These are phyloP conservation scores for Didymella pinodella DNA, from an alignment of 2,329 filamentous ascomycete genomes.

Conservation along the genomic window DNA sequence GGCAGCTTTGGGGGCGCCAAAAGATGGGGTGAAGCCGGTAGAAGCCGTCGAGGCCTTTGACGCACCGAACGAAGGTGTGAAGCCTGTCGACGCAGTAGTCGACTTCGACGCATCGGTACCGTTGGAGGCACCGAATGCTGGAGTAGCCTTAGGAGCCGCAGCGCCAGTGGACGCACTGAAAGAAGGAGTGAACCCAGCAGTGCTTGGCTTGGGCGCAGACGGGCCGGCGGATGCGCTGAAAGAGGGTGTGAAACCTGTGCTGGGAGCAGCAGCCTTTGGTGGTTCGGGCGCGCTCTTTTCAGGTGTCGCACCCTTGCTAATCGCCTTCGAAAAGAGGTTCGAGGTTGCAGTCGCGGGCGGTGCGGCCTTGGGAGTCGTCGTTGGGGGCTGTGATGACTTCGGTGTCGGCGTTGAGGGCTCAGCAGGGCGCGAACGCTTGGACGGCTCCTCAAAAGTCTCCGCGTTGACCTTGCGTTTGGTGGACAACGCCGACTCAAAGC, in stretches of 20 bases:
- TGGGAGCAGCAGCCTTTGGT: slow-evolving; percentile 20
- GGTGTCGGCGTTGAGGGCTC: slow-evolving; percentile 32
- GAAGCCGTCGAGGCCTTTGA: slow-evolving; percentile 4
- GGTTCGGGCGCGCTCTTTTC: slow-evolving; percentile 26
- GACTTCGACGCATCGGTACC: slow-evolving; percentile 1
- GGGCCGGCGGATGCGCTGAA: slow-evolving; percentile 21
- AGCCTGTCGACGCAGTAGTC: slow-evolving; percentile 3
- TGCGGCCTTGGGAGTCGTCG: slow-evolving; percentile 25
- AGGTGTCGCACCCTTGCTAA: slow-evolving; percentile 31
- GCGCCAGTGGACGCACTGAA: slow-evolving; percentile 20
- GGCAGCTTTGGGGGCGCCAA: slow-evolving; percentile 14
- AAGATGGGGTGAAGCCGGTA: slow-evolving; percentile 16
- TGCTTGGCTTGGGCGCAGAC: slow-evolving; percentile 10
- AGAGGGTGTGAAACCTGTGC: slow-evolving; percentile 27
- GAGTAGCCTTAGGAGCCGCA: slow-evolving; percentile 9
- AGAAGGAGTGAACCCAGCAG: slow-evolving; percentile 20
- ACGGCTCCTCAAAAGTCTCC: slow-evolving; percentile 26
- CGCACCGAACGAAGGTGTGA: slow-evolving; percentile 20
- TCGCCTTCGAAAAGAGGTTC: slow-evolving; percentile 36
- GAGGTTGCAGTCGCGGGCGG: slow-evolving; percentile 35
- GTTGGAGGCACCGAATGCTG: slow-evolving; percentile 6
- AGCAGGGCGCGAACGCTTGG: slow-evolving; percentile 38
- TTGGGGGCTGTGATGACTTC: slow-evolving; percentile 20
- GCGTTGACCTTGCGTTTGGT: slow-evolving; percentile 43
- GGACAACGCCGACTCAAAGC: slow-evolving; percentile 43